These are phyloP conservation scores for Suhomyces kilbournensis DNA, from an alignment of 805 yeast species.

Conservation along the genomic window DNA sequence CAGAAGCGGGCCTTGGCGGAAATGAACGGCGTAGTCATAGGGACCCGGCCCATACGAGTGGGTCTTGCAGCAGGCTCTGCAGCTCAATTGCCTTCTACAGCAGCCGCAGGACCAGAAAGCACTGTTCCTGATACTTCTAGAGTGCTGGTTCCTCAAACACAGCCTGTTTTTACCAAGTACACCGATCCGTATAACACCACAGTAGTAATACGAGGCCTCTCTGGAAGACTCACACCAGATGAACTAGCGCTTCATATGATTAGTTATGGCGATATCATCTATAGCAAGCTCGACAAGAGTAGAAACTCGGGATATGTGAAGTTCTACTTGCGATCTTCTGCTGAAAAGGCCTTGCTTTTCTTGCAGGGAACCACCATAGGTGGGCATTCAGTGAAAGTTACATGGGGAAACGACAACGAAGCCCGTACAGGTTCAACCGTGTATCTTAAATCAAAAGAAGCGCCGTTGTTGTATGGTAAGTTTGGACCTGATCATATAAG, in stretches of 20 bases:
- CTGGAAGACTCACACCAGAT: slow-evolving; percentile 54
- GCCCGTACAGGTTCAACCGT: background rate
- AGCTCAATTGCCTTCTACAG: slow-evolving; percentile 15
- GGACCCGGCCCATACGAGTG: slow-evolving; percentile 77
- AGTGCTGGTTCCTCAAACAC: slow-evolving; percentile 37
- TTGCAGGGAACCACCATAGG: slow-evolving; percentile 29
- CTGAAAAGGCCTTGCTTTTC: slow-evolving; percentile 36
- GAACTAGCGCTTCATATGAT: slow-evolving; percentile 61
- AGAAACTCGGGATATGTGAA: slow-evolving; percentile 22
- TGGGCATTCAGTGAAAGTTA: slow-evolving; percentile 25
- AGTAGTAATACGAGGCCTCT: slow-evolving; percentile 65
- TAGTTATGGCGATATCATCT: slow-evolving; percentile 55
- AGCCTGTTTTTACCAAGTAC: slow-evolving; percentile 57
- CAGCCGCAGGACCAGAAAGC: slow-evolving; percentile 11
- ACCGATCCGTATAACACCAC: slow-evolving; percentile 84
- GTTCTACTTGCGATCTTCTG: slow-evolving; percentile 30
- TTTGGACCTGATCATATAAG: slow-evolving; percentile 12
- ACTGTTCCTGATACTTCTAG: slow-evolving; percentile 13
- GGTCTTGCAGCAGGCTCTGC: slow-evolving; percentile 40
- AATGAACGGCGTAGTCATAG: slow-evolving; percentile 75
- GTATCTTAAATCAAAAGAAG: slow-evolving; percentile 1
- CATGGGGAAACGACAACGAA: slow-evolving; percentile 31
- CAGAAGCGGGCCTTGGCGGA: slow-evolving; percentile 71
- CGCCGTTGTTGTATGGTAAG: slow-evolving; percentile 20
- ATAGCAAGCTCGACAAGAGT: slow-evolving; percentile 20